phyloP scores from a whole-genome alignment of 2,329 filamentous ascomycete species.

The Aspergillus sp. region DNA sequence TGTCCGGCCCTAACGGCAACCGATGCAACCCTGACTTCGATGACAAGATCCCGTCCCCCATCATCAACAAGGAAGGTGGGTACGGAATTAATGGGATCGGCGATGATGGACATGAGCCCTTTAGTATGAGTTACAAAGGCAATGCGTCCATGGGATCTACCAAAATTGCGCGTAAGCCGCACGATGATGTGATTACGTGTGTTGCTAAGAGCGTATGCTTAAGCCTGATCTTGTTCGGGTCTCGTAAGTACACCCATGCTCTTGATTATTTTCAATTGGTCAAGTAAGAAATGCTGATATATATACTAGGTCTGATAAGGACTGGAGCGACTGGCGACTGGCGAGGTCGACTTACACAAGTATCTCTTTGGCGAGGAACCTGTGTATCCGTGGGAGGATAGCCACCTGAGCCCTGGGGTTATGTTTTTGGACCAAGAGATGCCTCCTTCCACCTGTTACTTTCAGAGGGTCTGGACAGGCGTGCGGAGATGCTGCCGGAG shows the following conservation, averaged over 20 bases:
- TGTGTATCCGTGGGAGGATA: too few species aligned
- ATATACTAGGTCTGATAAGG: too few species aligned
- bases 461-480: too few species aligned
- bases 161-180: not conserved
- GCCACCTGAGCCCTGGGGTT: too few species aligned
- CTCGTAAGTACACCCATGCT: not conserved
- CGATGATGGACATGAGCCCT: not conserved
- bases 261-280: too few species aligned
- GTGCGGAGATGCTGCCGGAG: too few species aligned
- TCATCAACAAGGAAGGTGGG: not conserved
- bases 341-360: too few species aligned
- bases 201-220: not conserved
- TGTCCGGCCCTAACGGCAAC: not conserved
- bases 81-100: not conserved
- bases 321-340: too few species aligned
- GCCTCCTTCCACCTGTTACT: too few species aligned
- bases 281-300: too few species aligned
- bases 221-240: not conserved
- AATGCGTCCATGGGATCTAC: not conserved
- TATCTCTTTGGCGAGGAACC: too few species aligned
- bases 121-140: not conserved
- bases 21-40: not conserved
- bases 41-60: not conserved
- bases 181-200: not conserved
- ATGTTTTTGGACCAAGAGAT: too few species aligned